Evolutionary conservation across 768 basidiomycete species (phyloP).

Genomic region (Leucogyrophana mollusca): DNA sequence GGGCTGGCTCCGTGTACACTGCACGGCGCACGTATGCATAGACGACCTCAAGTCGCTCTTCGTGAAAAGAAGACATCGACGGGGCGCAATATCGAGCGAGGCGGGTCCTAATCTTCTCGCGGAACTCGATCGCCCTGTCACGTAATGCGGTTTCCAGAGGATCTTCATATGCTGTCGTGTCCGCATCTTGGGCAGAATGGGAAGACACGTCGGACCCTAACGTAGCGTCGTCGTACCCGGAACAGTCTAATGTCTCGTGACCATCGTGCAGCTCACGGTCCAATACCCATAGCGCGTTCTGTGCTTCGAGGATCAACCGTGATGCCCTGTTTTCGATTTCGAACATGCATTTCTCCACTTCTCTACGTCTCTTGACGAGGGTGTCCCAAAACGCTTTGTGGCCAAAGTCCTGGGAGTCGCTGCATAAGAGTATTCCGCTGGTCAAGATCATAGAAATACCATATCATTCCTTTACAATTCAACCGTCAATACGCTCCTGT

Average conservation of each 20-base stretch:
- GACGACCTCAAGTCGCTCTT: constrained; percentile 34
- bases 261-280: constrained; percentile 18
- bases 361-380: constrained; percentile 29
- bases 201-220: constrained; percentile 4
- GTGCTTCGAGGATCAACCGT: constrained; percentile 30
- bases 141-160: constrained; percentile 34
- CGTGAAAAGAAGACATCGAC: constrained; percentile 26
- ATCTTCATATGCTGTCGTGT: constrained; percentile 17
- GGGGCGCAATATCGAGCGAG: constrained; percentile 35
- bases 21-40: constrained; percentile 36
- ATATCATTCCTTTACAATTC: constrained; percentile 20
- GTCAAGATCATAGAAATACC: constrained; percentile 6
- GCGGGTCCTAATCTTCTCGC: constrained; percentile 31
- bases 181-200: constrained; percentile 7
- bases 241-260: constrained; percentile 20
- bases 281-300: constrained; percentile 38
- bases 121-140: constrained; percentile 28
- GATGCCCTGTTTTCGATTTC: constrained; percentile 34
- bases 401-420: constrained; percentile 34
- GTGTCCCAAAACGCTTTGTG: constrained; percentile 36
- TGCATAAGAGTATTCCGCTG: not conserved
- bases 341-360: constrained; percentile 28
- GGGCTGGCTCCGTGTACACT: constrained; percentile 33
- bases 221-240: constrained; percentile 12
- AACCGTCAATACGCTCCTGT: not conserved